These are phyloP conservation scores for Nannizziopsis arthrosporioides DNA, from an alignment of 2,329 filamentous ascomycete genomes.

Conservation along the genomic window DNA sequence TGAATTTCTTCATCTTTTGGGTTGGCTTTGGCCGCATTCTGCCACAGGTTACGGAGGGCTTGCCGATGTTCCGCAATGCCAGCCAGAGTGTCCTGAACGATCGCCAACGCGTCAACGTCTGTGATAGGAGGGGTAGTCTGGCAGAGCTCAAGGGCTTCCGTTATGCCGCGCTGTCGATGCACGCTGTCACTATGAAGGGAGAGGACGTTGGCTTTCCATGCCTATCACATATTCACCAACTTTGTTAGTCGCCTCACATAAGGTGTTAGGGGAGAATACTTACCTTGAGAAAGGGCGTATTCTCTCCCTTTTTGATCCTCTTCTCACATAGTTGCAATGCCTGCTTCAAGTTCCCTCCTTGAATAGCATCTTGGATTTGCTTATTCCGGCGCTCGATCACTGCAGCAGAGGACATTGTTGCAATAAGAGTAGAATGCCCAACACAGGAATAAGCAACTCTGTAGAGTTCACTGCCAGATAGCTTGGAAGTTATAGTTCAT, in stretches of 20 bases:
- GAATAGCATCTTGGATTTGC: constrained; percentile 40
- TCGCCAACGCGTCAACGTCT: constrained; percentile 36
- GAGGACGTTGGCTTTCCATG: constrained; percentile 35
- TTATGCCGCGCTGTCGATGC: constrained; percentile 33
- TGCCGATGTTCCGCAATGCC: constrained; percentile 26
- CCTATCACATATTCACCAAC: constrained; percentile 21
- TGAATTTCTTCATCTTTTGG: constrained; percentile 36
- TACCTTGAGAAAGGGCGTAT: constrained; percentile 33
- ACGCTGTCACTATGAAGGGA: constrained; percentile 31
- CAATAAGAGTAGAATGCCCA: background rate
- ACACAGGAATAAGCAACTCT: background rate
- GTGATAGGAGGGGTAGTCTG: constrained; percentile 33
- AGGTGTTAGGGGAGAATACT: constrained; percentile 9
- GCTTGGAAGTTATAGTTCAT: no score
- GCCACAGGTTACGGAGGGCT: constrained; percentile 33
- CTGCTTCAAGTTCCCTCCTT: constrained; percentile 39
- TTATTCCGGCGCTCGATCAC: constrained; percentile 38
- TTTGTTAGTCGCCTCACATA: background rate
- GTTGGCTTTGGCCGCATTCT: constrained; percentile 36
- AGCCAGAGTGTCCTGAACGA: constrained; percentile 32
- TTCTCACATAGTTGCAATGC: constrained; percentile 41
- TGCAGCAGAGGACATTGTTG: constrained; percentile 27
- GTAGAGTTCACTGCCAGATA: background rate
- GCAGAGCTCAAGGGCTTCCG: constrained; percentile 35
- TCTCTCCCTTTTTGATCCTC: constrained; percentile 45